Evolutionary conservation across 371 early-diverging fungal species (phyloP).

Genomic region (Apophysomyces ossiformis): DNA sequence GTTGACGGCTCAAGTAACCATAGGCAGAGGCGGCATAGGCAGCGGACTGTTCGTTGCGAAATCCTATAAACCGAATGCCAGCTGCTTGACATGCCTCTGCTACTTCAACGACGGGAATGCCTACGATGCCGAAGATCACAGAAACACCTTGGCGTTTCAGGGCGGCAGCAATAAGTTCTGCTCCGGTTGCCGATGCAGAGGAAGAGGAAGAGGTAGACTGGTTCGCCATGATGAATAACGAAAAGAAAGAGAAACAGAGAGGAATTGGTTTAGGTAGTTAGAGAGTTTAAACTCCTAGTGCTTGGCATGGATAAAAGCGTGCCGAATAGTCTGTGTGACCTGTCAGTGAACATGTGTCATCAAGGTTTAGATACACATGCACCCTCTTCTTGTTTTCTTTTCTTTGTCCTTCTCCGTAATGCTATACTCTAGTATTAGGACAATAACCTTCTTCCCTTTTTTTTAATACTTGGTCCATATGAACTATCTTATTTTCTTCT

Average conservation of each 20-base stretch:
- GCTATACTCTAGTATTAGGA: too few relatives aligned
- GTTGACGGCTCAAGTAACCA: slow-evolving; percentile 69
- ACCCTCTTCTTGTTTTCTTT: too few relatives aligned
- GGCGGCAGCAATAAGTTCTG: slow-evolving; percentile 63
- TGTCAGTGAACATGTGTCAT: neutral
- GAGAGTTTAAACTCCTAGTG: neutral
- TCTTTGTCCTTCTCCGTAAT: too few relatives aligned
- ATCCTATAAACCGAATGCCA: slow-evolving; percentile 77
- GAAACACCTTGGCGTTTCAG: slow-evolving; percentile 68
- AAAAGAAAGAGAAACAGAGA: neutral
- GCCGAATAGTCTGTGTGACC: neutral
- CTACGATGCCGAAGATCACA: slow-evolving; percentile 85
- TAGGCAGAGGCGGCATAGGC: slow-evolving; percentile 78
- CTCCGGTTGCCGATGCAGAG: slow-evolving; percentile 53
- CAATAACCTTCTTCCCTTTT: too few relatives aligned
- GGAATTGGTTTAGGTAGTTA: too few relatives aligned
- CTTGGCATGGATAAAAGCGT: slow-evolving; percentile 1
- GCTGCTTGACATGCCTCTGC: slow-evolving; percentile 76
- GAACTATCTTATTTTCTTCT: too few relatives aligned
- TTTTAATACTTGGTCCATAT: too few relatives aligned
- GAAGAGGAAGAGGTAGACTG: neutral
- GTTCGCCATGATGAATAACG: neutral
- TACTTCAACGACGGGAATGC: slow-evolving; percentile 79
- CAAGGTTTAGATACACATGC: neutral
- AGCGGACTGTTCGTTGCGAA: slow-evolving; percentile 82